These are phyloP conservation scores for Hypoxylon sp. DNA, from an alignment of 2,329 filamentous ascomycete species.

Conservation along the genomic window DNA sequence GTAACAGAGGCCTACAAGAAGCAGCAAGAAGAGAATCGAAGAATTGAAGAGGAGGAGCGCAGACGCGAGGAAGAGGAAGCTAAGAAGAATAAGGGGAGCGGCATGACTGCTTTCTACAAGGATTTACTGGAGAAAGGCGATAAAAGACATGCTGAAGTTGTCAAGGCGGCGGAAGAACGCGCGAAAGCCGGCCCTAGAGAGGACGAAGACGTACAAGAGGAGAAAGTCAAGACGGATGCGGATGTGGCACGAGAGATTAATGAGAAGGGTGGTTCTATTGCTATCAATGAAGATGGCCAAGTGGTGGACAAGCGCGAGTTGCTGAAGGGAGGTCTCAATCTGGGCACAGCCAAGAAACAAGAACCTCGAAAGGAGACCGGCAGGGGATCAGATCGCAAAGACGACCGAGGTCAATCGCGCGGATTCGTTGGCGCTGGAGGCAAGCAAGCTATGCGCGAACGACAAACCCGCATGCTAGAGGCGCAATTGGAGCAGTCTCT, in stretches of 20 bases:
- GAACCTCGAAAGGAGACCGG: slow-evolving; percentile 56
- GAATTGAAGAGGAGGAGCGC: slow-evolving; percentile 80
- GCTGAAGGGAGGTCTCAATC: slow-evolving; percentile 80
- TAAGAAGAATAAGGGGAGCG: slow-evolving; percentile 74
- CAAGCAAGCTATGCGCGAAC: slow-evolving; percentile 78
- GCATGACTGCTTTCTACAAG: slow-evolving; percentile 85
- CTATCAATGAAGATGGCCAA: slow-evolving; percentile 85
- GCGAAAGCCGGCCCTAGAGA: slow-evolving; percentile 59
- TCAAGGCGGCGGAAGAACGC: slow-evolving; percentile 75
- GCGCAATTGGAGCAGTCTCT: slow-evolving; percentile 80
- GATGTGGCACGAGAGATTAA: slow-evolving; percentile 78
- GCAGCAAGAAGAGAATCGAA: slow-evolving; percentile 82
- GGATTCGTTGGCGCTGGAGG: slow-evolving; percentile 63
- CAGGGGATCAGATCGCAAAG: slow-evolving; percentile 50
- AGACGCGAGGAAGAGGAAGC: slow-evolving; percentile 74
- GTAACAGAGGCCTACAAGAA: slow-evolving; percentile 87
- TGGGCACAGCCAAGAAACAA: slow-evolving; percentile 73
- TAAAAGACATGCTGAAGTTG: slow-evolving; percentile 75
- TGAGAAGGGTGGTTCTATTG: slow-evolving; percentile 71
- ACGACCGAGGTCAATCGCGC: slow-evolving; percentile 52
- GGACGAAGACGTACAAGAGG: slow-evolving; percentile 56
- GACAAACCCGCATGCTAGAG: slow-evolving; percentile 84
- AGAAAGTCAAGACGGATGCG: slow-evolving; percentile 69
- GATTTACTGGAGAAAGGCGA: slow-evolving; percentile 80
- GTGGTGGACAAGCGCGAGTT: slow-evolving; percentile 88